Base-by-base conservation (phyloP, 768 basidiomycete genomes). In the Suillus hirtellus region DNA sequence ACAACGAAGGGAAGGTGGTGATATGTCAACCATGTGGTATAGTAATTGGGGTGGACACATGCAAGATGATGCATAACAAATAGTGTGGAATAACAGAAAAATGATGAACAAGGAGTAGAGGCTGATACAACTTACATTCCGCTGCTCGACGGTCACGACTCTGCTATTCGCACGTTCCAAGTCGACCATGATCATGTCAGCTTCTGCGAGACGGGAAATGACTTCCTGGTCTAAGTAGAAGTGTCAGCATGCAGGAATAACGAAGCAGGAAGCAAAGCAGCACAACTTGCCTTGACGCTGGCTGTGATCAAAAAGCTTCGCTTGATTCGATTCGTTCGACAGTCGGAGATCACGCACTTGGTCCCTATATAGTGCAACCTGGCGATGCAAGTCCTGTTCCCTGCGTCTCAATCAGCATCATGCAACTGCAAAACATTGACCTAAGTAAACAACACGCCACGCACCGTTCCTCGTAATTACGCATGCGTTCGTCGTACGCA, bases 391-490 rank as follows among this genome's bases (percentile, higher is more conserved):
- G 69, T 96, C 96, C 73, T 93, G 90, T 77, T 99, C 97, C 53
- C 96, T 96, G 68, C 17, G n/a, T 19, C 10, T 35, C 63, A 19
- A 54, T 62, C 46, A 21, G 24, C 24, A 35, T 35, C 27, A 19
- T 58, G 15, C 40, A 42, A 60, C 17, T 52, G 24, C 37, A 54
- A 65, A 63, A 17, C 27, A 37, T 11, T 19, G 9, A 43, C 14
- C n/a, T n/a, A 35, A 19, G n/a, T 15, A 60, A 24, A 54, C 27
- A 35, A 24, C 12, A 31, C 6, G 9, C 7, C 10, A 75, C 86
- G 35, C 68, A 95, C 95, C 96, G 85, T 71, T 96, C 96, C 75
- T 96, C 95, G 69, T 96, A 98, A 75, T 99, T 99, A 59, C 93
- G 83, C 73, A 99, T 82, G 68, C 89, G 89, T 78, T 99, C 97